Conservation (phyloP, 306 rosid genomes). For the Biancaea sappan region DNA sequence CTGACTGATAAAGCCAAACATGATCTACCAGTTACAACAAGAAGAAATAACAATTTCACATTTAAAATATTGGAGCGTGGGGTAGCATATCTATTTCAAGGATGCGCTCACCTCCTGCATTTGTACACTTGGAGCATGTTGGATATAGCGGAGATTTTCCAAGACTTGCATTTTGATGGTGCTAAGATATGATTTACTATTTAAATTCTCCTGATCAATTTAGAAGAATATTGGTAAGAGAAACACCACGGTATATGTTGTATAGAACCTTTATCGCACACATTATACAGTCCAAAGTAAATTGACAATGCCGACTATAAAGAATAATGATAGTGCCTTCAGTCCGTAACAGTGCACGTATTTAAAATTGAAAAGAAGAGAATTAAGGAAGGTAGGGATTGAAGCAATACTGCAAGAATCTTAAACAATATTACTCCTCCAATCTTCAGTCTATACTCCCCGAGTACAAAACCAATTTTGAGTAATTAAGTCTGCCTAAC, state of each 20-base stretch:
- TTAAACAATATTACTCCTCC: too few relatives aligned
- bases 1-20: neutral
- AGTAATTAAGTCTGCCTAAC: too few relatives aligned
- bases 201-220: constrained; percentile 78
- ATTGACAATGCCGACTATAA: constrained; percentile 16
- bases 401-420: too few relatives aligned
- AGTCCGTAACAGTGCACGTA: too few relatives aligned
- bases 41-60: neutral
- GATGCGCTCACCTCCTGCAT: constrained; percentile 88
- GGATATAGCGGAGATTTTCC: constrained; percentile 91
- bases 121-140: constrained; percentile 96
- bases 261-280: constrained; percentile 19
- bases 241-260: neutral
- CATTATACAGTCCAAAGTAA: constrained; percentile 11
- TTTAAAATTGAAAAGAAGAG: too few relatives aligned
- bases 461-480: too few relatives aligned
- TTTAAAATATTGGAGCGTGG: neutral
- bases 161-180: constrained; percentile 88
- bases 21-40: constrained; percentile 11
- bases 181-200: constrained; percentile 90
- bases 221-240: constrained; percentile 29
- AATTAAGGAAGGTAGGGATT: too few relatives aligned
- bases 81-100: constrained; percentile 10
- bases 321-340: too few relatives aligned
- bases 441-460: too few relatives aligned